Base-by-base conservation (phyloP, 2,329 filamentous ascomycete species). In the Microascus cirrosus region DNA sequence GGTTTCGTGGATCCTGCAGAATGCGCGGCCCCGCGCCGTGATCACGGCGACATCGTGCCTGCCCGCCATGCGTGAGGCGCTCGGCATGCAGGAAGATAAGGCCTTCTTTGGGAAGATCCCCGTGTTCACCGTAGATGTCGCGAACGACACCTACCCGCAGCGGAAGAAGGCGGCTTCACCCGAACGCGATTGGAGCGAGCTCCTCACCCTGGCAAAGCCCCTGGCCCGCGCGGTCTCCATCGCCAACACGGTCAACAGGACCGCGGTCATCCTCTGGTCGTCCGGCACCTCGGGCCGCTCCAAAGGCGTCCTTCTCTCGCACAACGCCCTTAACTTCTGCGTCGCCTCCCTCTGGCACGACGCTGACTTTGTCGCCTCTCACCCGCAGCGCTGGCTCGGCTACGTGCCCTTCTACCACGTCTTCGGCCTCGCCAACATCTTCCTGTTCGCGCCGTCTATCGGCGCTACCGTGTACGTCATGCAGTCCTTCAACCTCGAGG, bases 301-400 rank as follows among this genome's bases (percentile, higher is more conserved):
- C 13, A 91, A 91, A 67, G 87, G 87, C 42, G 87, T 90, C 1
- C 79, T 87, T 65, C 82, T 90, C 57, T 83, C 83, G 2, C 87
- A 91, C 67, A 74, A 74, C 59, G 87, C 88, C 59, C 83, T 75
- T 59, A 73, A 86, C 69, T 78, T 87, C 60, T 75, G 84, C 45
- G 83, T 77, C 20, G 65, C 68, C 0, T 71, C 73, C 2, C 68
- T 79, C n/a, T 71, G 76, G 61, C 73, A 77, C 25, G 74, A 81
- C 35, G 79, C 79, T 60, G 72, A 78, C 60, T 71, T 70, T 58
- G 62, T 68, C 62, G 64, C 64, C 42, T 58, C 66, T 62, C 62
- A 76, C 70, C 58, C 66, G 63, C 62, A 76, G 71, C 56, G 70
- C 69, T 65, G 74, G 71, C 71, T 89, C 1, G 84, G 83, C 62